phyloP scores from a whole-genome alignment of 345 rosid genomes.

The Euphorbia tirucalli region DNA sequence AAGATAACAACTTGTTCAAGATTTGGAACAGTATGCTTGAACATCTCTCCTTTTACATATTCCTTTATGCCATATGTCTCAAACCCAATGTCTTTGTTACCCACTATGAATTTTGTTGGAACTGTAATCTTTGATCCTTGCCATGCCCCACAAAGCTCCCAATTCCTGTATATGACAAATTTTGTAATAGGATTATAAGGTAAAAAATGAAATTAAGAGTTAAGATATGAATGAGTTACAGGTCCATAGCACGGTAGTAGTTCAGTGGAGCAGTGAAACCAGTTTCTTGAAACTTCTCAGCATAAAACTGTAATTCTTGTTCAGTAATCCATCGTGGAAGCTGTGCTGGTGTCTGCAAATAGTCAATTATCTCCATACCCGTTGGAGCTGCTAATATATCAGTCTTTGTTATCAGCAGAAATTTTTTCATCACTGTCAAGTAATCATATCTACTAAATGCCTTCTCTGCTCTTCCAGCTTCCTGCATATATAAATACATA shows the following conservation, averaged over 20 bases:
- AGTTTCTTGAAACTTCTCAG: constrained; percentile 58
- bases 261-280: constrained; percentile 64
- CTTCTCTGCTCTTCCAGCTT: constrained; percentile 72
- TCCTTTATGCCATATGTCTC: constrained; percentile 28
- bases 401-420: constrained; percentile 46
- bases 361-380: constrained; percentile 59
- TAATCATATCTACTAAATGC: constrained; percentile 60
- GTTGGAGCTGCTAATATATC: constrained; percentile 55
- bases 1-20: constrained; percentile 48
- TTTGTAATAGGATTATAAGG: too few species aligned
- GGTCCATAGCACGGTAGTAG: constrained; percentile 64
- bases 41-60: constrained; percentile 47
- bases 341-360: constrained; percentile 44
- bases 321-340: constrained; percentile 68
- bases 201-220: background rate
- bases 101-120: constrained; percentile 51
- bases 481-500: constrained; percentile 32
- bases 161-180: constrained; percentile 68
- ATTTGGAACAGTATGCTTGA: constrained; percentile 51
- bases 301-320: constrained; percentile 57
- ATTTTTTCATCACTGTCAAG: constrained; percentile 65
- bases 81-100: constrained; percentile 51
- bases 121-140: constrained; percentile 49
- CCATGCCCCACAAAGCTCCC: constrained; percentile 62
- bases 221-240: constrained; percentile 24